These are phyloP conservation scores for Linanthus parryae DNA, from an alignment of 148 eudicot genomes.

Conservation along the genomic window DNA sequence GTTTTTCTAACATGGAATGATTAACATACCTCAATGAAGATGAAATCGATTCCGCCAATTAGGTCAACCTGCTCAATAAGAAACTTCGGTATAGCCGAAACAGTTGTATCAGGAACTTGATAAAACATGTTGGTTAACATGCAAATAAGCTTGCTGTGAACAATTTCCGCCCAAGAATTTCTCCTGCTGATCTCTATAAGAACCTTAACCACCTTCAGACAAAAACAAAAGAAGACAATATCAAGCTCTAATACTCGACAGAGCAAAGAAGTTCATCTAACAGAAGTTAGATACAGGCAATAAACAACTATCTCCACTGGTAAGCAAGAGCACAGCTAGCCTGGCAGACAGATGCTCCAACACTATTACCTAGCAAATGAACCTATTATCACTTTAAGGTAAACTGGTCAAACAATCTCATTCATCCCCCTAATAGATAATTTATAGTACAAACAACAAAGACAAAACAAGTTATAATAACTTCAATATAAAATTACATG, in stretches of 20 bases:
- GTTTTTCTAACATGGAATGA: no score
- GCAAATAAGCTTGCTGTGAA: slow-evolving; percentile 84
- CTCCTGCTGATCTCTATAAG: slow-evolving; percentile 71
- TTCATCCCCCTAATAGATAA: no score
- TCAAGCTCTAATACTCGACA: background rate
- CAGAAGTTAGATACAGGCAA: background rate
- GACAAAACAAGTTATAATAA: no score
- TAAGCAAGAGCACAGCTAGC: no score
- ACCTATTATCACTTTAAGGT: no score
- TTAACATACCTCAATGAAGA: slow-evolving; percentile 69
- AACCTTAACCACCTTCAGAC: slow-evolving; percentile 67
- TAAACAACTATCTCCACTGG: background rate
- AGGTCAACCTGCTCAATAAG: slow-evolving; percentile 75
- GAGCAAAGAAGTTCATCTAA: background rate
- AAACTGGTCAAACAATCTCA: no score
- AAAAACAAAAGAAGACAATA: slow-evolving; percentile 6
- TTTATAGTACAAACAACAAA: no score
- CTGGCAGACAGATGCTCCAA: no score
- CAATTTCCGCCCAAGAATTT: slow-evolving; percentile 93
- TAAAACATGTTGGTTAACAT: slow-evolving; percentile 94
- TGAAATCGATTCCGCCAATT: slow-evolving; percentile 92
- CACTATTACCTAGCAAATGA: no score
- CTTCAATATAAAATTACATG: no score
- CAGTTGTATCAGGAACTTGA: slow-evolving; percentile 49
- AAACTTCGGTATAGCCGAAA: slow-evolving; percentile 38